Evolutionary conservation across 2,329 filamentous ascomycete genomes (phyloP).

Genomic region (Monosporascus sp.): DNA sequence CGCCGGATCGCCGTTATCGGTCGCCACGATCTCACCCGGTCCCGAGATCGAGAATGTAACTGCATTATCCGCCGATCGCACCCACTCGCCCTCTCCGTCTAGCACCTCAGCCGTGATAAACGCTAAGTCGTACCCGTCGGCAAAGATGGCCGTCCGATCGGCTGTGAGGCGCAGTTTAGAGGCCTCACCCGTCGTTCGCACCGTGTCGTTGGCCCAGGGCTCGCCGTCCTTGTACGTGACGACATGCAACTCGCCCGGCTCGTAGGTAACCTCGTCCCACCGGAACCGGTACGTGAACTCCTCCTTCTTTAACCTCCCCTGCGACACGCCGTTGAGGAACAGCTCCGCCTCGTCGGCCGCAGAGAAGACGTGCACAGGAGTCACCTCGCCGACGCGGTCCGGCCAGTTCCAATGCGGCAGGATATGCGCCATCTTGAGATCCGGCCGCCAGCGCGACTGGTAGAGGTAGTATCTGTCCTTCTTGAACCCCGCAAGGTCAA

Average conservation of each 20-base stretch:
- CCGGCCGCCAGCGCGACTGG: constrained; percentile 43
- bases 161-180: constrained; percentile 30
- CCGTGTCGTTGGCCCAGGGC: constrained; percentile 38
- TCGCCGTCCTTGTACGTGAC: constrained; percentile 41
- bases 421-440: constrained; percentile 40
- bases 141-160: constrained; percentile 32
- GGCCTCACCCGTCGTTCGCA: constrained; percentile 35
- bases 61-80: constrained; percentile 34
- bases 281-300: constrained; percentile 41
- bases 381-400: constrained; percentile 37
- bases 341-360: constrained; percentile 47
- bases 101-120: constrained; percentile 40
- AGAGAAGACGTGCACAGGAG: constrained; percentile 49
- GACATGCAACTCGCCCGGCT: constrained; percentile 21
- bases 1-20: constrained; percentile 45
- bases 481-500: constrained; percentile 47
- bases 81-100: constrained; percentile 36
- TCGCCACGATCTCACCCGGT: constrained; percentile 39
- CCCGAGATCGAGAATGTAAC: constrained; percentile 40
- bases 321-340: constrained; percentile 44
- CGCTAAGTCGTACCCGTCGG: constrained; percentile 38
- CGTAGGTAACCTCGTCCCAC: constrained; percentile 45
- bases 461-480: constrained; percentile 48
- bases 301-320: constrained; percentile 31
- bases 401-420: constrained; percentile 52